Percentiles rank a stretch among this genome's conserved stretches.
Conservation (phyloP, 75 land plant species). For the Sequoia sempervirens region DNA sequence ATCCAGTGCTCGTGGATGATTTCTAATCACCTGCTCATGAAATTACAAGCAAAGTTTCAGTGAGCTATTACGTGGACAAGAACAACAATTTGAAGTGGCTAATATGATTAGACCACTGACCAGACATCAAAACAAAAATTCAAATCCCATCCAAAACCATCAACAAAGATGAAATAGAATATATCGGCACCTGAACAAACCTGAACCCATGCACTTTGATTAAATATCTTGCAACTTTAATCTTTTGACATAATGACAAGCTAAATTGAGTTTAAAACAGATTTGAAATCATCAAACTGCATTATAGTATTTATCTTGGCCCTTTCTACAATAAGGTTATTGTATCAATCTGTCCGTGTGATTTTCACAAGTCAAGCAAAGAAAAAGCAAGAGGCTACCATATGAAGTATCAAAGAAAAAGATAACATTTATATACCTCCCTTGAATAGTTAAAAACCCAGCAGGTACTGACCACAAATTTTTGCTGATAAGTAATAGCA, state of each 20-base stretch:
- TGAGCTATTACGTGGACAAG: background rate
- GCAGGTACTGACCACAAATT: too few species aligned
- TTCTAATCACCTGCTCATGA: constrained; percentile 61
- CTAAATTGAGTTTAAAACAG: background rate
- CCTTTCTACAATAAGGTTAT: background rate
- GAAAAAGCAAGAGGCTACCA: background rate
- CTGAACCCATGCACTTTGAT: background rate
- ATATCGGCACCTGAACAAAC: background rate
- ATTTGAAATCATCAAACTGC: background rate
- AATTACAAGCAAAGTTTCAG: background rate
- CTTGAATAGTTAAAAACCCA: background rate
- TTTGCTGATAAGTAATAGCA: too few species aligned
- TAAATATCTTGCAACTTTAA: background rate
- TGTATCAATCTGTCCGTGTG: background rate
- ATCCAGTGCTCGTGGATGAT: constrained; percentile 74
- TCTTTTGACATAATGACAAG: background rate
- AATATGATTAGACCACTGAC: background rate
- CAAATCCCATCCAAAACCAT: background rate
- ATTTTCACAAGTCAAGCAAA: background rate
- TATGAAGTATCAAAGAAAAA: background rate
- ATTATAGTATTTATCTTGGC: background rate
- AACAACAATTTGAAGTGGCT: background rate
- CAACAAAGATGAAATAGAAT: background rate
- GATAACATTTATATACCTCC: background rate
- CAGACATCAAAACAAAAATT: background rate